Evolutionary conservation across 805 yeast species (phyloP).

Genomic region (Tetrapisispora phaffii): DNA sequence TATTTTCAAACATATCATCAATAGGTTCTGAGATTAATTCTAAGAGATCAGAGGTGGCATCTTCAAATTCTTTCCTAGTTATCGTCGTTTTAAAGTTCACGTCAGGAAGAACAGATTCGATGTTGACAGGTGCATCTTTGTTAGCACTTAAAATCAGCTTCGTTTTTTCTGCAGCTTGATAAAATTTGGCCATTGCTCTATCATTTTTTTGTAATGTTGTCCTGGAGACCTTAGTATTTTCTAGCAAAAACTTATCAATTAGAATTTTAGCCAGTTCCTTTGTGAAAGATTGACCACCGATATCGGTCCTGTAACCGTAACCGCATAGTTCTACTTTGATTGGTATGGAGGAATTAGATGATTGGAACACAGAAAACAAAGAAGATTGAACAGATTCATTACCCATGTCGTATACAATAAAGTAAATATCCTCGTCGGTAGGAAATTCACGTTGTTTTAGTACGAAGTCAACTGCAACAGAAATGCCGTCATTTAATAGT

Average conservation of each 20-base stretch:
- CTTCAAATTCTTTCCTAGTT: slow-evolving; percentile 75
- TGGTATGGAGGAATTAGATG: slow-evolving; percentile 34
- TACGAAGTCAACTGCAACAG: slow-evolving; percentile 81
- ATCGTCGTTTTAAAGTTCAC: slow-evolving; percentile 58
- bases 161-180: slow-evolving; percentile 81
- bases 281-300: slow-evolving; percentile 76
- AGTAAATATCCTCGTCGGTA: slow-evolving; percentile 38
- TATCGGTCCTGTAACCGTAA: slow-evolving; percentile 49
- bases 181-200: slow-evolving; percentile 55
- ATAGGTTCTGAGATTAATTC: slow-evolving; percentile 21
- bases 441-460: slow-evolving; percentile 19
- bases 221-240: slow-evolving; percentile 32
- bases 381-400: slow-evolving; percentile 88
- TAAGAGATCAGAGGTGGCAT: slow-evolving; percentile 7
- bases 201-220: slow-evolving; percentile 37
- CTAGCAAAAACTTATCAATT: slow-evolving; percentile 44
- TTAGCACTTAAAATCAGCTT: slow-evolving; percentile 84
- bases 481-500: slow-evolving; percentile 80
- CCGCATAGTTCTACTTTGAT: slow-evolving; percentile 55
- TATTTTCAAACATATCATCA: slow-evolving; percentile 29
- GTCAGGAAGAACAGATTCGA: slow-evolving; percentile 69
- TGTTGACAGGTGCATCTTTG: slow-evolving; percentile 59
- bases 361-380: slow-evolving; percentile 47
- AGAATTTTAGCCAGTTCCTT: slow-evolving; percentile 51
- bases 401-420: slow-evolving; percentile 81